These are phyloP conservation scores for Podosphaera aphanis DNA, from an alignment of 2,329 filamentous ascomycete genomes.

Conservation along the genomic window DNA sequence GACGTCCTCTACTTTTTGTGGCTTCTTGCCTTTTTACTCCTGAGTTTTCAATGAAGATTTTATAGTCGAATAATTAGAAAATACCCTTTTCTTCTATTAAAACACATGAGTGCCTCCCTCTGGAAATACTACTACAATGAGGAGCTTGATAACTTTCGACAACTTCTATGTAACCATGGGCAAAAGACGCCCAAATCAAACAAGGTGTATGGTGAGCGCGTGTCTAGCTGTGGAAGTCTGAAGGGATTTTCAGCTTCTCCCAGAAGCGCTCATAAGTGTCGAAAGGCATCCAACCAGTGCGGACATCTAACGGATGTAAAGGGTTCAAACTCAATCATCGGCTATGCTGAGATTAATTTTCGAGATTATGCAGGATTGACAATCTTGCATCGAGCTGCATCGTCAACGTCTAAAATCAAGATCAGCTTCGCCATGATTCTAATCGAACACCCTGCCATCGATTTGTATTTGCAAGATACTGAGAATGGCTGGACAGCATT, in stretches of 20 bases:
- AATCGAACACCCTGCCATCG: constrained; percentile 58
- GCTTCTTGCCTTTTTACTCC: constrained; percentile 21
- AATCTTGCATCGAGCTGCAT: constrained; percentile 61
- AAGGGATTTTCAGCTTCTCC: constrained; percentile 24
- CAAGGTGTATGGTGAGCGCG: constrained; percentile 26
- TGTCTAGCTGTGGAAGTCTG: constrained; percentile 19
- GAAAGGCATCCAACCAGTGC: constrained; percentile 28
- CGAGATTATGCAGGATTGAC: constrained; percentile 66
- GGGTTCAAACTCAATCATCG: constrained; percentile 20
- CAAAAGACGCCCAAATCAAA: constrained; percentile 18
- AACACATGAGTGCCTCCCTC: constrained; percentile 83
- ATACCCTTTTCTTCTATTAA: constrained; percentile 16
- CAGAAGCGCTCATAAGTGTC: constrained; percentile 24
- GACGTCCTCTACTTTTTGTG: not conserved
- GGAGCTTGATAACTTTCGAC: constrained; percentile 87
- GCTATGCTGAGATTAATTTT: constrained; percentile 53
- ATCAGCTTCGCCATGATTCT: constrained; percentile 55
- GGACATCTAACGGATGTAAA: constrained; percentile 22
- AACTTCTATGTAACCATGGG: constrained; percentile 54
- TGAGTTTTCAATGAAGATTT: constrained; percentile 75
- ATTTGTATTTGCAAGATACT: constrained; percentile 65
- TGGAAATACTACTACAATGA: constrained; percentile 96
- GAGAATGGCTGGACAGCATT: constrained; percentile 94
- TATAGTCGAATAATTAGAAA: constrained; percentile 12
- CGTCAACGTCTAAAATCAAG: constrained; percentile 46